phyloP scores from a whole-genome alignment of 768 basidiomycete species.

The Mycena belliarum region DNA sequence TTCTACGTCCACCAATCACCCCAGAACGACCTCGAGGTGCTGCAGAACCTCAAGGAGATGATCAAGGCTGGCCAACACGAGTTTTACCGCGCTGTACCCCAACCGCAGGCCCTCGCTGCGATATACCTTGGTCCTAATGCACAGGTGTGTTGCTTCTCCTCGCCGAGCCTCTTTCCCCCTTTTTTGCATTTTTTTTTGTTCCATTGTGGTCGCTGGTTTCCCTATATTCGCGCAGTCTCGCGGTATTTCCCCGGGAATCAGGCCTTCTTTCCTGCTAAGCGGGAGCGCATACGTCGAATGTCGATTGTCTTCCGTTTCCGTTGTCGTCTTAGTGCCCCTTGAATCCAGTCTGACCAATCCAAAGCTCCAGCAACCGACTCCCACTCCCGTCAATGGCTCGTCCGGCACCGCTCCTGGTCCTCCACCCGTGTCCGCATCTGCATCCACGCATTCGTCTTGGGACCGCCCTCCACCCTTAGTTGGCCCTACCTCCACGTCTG shows the following conservation, averaged over 20 bases:
- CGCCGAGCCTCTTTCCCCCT: not conserved
- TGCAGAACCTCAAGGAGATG: constrained; percentile 72
- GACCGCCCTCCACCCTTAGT: constrained; percentile 11
- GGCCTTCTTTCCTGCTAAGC: no score
- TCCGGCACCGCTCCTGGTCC: not conserved
- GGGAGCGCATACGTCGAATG: no score
- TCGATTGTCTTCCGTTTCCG: not conserved
- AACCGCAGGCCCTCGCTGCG: constrained; percentile 62
- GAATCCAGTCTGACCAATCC: not conserved
- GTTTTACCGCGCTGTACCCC: constrained; percentile 64
- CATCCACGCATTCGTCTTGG: constrained; percentile 13
- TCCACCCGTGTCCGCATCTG: constrained; percentile 39
- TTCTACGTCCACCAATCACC: not conserved
- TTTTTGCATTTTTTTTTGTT: no score
- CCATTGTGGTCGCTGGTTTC: no score
- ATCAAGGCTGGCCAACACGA: constrained; percentile 77
- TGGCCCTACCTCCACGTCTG: not conserved
- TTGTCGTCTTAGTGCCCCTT: not conserved
- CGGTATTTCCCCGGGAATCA: no score
- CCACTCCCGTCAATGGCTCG: not conserved
- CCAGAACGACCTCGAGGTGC: constrained; percentile 60
- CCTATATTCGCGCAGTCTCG: no score
- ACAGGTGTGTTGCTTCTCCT: constrained; percentile 3
- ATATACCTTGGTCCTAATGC: constrained; percentile 61
- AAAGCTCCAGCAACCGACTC: not conserved